A percentile compares a stretch with the other conserved stretches of the same genome.
phyloP scores from a whole-genome alignment of 768 basidiomycete species.

The Tricholoma sp. region DNA sequence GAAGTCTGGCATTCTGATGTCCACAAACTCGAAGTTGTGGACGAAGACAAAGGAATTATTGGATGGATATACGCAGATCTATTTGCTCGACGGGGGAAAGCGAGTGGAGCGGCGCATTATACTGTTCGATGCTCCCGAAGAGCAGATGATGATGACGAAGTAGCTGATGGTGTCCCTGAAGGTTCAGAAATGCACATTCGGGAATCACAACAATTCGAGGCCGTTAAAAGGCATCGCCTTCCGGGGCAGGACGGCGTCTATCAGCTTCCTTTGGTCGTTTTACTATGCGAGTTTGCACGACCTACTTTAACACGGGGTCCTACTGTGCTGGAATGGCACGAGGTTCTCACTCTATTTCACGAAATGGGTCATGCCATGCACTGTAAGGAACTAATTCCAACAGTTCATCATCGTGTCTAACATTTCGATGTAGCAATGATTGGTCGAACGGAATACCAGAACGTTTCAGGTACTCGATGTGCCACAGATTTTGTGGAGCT shows the following conservation, averaged over 20 bases:
- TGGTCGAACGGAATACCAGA: slow-evolving; percentile 94
- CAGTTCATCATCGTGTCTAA: slow-evolving; percentile 1
- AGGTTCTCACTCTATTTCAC: slow-evolving; percentile 92
- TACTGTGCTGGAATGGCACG: slow-evolving; percentile 83
- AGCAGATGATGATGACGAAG: slow-evolving; percentile 85
- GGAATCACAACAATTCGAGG: slow-evolving; percentile 60
- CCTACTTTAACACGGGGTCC: slow-evolving; percentile 59
- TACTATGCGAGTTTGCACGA: slow-evolving; percentile 81
- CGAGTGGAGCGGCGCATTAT: slow-evolving; percentile 92
- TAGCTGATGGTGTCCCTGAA: slow-evolving; percentile 47
- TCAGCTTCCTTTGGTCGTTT: slow-evolving; percentile 88
- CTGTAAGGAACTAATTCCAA: slow-evolving; percentile 53
- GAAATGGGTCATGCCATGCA: slow-evolving; percentile 99
- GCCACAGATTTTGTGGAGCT: slow-evolving; percentile 98
- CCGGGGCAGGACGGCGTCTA: slow-evolving; percentile 64
- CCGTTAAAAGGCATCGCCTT: slow-evolving; percentile 52
- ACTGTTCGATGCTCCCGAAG: slow-evolving; percentile 93
- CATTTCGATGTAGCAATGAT: slow-evolving; percentile 74
- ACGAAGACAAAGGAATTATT: slow-evolving; percentile 80
- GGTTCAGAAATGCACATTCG: slow-evolving; percentile 36
- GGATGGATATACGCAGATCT: slow-evolving; percentile 96
- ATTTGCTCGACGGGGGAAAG: slow-evolving; percentile 80
- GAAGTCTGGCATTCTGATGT: slow-evolving; percentile 91
- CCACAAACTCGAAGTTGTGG: slow-evolving; percentile 88
- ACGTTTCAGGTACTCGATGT: slow-evolving; percentile 95